Percentiles rank a stretch among this genome's conserved stretches.
phyloP scores from a whole-genome alignment of 2,329 filamentous ascomycete species.

The Trichoderma arundinaceum region DNA sequence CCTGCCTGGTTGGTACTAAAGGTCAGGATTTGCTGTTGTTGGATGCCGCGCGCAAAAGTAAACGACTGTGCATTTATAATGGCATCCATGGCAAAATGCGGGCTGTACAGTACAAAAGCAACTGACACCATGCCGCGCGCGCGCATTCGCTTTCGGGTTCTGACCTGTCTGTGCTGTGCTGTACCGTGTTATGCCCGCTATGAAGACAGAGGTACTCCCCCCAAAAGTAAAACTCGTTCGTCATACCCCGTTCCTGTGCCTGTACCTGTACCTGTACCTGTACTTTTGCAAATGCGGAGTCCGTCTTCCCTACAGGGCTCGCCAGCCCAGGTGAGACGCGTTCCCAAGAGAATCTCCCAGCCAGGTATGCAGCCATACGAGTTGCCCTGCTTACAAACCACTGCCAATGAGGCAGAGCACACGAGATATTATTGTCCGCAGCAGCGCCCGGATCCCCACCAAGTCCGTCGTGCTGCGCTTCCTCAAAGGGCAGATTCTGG shows the following conservation, averaged over 20 bases:
- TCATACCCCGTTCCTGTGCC: too few species aligned
- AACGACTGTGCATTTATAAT: slow-evolving; percentile 5
- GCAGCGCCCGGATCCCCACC: slow-evolving; percentile 20
- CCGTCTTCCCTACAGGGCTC: too few species aligned
- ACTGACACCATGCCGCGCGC: neutral
- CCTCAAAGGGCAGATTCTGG: neutral
- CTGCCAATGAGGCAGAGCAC: slow-evolving; percentile 14
- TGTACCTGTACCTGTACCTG: too few species aligned
- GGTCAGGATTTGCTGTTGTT: too few species aligned
- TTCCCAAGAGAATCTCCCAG: too few species aligned
- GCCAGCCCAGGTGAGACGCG: too few species aligned
- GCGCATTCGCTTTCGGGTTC: slow-evolving; percentile 22
- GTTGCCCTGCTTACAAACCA: slow-evolving; percentile 15
- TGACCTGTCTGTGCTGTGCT: neutral
- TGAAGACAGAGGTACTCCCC: too few species aligned
- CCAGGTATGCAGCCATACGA: too few species aligned
- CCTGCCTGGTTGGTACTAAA: too few species aligned
- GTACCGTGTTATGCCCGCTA: neutral
- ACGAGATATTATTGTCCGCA: slow-evolving; percentile 12
- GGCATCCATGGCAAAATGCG: neutral
- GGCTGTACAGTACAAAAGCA: neutral
- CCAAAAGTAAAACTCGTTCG: too few species aligned
- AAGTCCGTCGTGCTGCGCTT: slow-evolving; percentile 6
- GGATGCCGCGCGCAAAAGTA: too few species aligned
- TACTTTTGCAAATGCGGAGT: too few species aligned